Percentiles rank a stretch among this genome's conserved stretches.
These are phyloP conservation scores for Lachnellula willkommii DNA, from an alignment of 2,329 filamentous ascomycete genomes.

Conservation along the genomic window DNA sequence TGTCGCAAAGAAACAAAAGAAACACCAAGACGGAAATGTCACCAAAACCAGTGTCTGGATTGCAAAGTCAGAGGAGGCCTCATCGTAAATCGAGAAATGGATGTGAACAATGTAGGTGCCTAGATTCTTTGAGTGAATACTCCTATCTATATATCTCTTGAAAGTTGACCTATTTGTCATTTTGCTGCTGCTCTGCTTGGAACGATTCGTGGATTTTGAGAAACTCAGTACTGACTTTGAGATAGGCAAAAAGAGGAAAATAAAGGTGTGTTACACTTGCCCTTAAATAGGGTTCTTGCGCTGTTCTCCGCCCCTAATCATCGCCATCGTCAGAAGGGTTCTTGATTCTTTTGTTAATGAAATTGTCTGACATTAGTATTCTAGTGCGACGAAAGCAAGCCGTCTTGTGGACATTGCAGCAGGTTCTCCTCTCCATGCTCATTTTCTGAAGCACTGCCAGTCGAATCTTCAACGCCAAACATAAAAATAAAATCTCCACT, in stretches of 20 bases:
- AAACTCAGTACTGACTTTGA: too few species aligned
- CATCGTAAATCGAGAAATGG: constrained; percentile 19
- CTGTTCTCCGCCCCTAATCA: not conserved
- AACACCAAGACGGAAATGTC: too few species aligned
- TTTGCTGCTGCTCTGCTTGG: too few species aligned
- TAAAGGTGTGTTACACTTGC: too few species aligned
- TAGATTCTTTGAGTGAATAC: too few species aligned
- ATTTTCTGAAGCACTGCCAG: constrained; percentile 1
- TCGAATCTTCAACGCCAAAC: not conserved
- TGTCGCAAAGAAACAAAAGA: too few species aligned
- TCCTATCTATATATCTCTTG: too few species aligned
- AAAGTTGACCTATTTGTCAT: too few species aligned
- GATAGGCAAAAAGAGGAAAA: too few species aligned
- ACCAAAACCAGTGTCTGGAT: not conserved
- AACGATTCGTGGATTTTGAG: too few species aligned
- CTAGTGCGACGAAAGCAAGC: constrained; percentile 22
- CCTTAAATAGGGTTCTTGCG: not conserved
- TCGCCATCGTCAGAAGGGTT: not conserved
- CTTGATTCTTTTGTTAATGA: constrained; percentile 5
- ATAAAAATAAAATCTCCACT: not conserved
- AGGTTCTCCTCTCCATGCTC: constrained; percentile 15
- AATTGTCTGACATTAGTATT: not conserved
- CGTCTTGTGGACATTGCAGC: constrained; percentile 16
- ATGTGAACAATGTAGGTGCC: constrained; percentile 14
- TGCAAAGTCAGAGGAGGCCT: constrained; percentile 4